phyloP scores from a whole-genome alignment of 192 early-diverging fungal genomes.

The Radiomyces spectabilis region DNA sequence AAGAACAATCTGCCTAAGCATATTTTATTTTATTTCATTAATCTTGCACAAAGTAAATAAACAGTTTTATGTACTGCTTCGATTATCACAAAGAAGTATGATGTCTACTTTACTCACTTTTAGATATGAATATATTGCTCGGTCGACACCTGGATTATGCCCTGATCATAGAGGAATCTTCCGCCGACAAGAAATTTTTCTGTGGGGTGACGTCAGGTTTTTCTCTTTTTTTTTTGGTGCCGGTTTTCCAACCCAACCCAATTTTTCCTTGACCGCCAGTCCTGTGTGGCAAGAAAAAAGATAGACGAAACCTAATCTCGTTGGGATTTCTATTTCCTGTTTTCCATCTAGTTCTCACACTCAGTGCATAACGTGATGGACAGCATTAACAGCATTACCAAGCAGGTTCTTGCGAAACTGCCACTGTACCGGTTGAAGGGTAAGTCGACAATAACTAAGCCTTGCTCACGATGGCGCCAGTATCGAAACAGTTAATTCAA shows the following conservation, averaged over 20 bases:
- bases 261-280: no score
- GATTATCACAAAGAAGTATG: neutral
- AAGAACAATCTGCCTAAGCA: no score
- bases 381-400: slow-evolving; percentile 33
- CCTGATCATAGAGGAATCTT: neutral
- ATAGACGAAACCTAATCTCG: no score
- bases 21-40: no score
- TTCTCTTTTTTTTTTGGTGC: slow-evolving; percentile 1
- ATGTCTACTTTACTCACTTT: neutral
- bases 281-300: no score
- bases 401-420: slow-evolving; percentile 31
- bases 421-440: slow-evolving; percentile 32
- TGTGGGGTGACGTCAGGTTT: neutral
- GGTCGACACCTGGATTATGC: neutral
- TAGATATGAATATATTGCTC: neutral
- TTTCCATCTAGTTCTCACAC: no score
- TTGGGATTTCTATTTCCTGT: no score
- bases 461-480: neutral
- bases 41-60: neutral
- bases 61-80: neutral
- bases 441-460: neutral
- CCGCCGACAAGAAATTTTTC: neutral
- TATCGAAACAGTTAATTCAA: neutral
- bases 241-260: neutral
- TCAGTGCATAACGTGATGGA: slow-evolving; percentile 28